phyloP scores from a whole-genome alignment of 495 filamentous ascomycete genomes.

The Hypoxylon lienhwacheense region DNA sequence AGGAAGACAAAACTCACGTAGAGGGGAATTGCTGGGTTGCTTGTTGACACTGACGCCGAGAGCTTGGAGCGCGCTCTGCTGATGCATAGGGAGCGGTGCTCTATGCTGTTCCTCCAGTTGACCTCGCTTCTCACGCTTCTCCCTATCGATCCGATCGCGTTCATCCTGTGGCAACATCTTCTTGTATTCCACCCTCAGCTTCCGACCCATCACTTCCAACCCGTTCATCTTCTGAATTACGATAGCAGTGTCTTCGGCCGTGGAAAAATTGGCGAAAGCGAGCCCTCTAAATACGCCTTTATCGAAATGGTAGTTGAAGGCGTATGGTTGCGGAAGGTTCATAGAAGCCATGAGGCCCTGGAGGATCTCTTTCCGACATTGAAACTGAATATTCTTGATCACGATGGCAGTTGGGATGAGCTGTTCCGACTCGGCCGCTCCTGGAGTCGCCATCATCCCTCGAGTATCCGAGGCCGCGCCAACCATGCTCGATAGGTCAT shows the following conservation, averaged over 20 bases:
- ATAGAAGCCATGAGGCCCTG: constrained; percentile 90
- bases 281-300: constrained; percentile 95
- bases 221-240: constrained; percentile 93
- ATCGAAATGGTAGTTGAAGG: constrained; percentile 99
- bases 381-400: constrained; percentile 99
- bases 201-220: constrained; percentile 90
- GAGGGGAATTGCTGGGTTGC: constrained; percentile 40
- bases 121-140: constrained; percentile 94
- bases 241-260: constrained; percentile 83
- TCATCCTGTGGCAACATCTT: constrained; percentile 97
- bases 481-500: constrained; percentile 28
- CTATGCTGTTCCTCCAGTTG: constrained; percentile 97
- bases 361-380: constrained; percentile 94
- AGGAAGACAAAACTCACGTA: constrained; percentile 36
- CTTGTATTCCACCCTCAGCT: constrained; percentile 96
- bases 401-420: constrained; percentile 98
- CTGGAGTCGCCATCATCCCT: constrained; percentile 39
- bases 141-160: constrained; percentile 91
- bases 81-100: constrained; percentile 65
- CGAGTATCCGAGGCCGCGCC: constrained; percentile 35
- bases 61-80: constrained; percentile 82
- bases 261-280: constrained; percentile 98
- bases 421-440: constrained; percentile 63
- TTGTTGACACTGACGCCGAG: constrained; percentile 63
- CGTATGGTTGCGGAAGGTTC: constrained; percentile 88